These are phyloP conservation scores for Colletotrichum gloeosporioides DNA, from an alignment of 2,329 filamentous ascomycete genomes.

Conservation along the genomic window DNA sequence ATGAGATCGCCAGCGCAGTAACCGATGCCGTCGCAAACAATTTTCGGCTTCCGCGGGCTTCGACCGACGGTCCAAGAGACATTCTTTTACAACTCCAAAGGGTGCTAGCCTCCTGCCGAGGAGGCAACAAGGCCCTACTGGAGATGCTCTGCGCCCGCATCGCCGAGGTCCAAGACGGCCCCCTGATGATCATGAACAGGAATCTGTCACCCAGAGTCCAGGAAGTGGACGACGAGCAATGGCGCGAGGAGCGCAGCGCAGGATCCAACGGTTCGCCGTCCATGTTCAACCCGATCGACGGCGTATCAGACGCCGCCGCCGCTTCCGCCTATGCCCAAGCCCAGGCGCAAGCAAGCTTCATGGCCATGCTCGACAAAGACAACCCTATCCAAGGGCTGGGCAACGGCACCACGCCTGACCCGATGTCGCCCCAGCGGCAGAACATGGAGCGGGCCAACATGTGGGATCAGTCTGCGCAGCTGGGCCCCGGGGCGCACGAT, in stretches of 20 bases:
- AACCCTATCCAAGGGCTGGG: background rate
- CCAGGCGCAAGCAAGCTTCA: background rate
- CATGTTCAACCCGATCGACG: background rate
- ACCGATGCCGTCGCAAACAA: constrained; percentile 41
- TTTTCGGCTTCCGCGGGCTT: constrained; percentile 22
- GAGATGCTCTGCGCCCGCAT: constrained; percentile 32
- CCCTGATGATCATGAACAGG: background rate
- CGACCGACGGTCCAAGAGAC: constrained; percentile 29
- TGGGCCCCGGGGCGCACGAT: background rate
- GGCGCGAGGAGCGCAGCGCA: background rate
- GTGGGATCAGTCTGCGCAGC: background rate
- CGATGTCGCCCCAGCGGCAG: background rate
- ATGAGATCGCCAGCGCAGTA: constrained; percentile 50
- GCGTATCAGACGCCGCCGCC: background rate
- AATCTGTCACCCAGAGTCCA: constrained; percentile 5
- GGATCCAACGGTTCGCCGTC: background rate
- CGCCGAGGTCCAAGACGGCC: constrained; percentile 16
- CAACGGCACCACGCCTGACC: background rate
- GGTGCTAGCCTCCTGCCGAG: constrained; percentile 45
- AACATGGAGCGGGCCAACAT: background rate
- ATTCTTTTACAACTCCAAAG: constrained; percentile 42
- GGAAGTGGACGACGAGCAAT: constrained; percentile 15
- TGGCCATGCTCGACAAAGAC: constrained; percentile 3
- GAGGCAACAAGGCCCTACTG: constrained; percentile 45
- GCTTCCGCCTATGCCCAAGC: background rate